Evolutionary conservation across 179 eudicot genomes (phyloP), one percentile per base, ranked within the genome.

Genomic region (Spinacia oleracea): DNA sequence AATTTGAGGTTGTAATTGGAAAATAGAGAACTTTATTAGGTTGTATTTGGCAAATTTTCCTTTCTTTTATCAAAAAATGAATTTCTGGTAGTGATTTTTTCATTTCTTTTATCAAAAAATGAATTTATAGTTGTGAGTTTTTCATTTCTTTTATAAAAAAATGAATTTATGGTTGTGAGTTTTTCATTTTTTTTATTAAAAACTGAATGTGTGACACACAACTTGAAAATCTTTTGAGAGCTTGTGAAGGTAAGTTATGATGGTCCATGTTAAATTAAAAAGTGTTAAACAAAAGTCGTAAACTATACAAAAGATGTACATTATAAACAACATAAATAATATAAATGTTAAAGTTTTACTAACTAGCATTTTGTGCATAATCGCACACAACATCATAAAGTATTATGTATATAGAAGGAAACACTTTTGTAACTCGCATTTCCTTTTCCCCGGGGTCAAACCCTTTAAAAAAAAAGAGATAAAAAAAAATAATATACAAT

Each of bases 291-390:
- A 65, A 35, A 15, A 34, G 9, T 65, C 34, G 21, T 65, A 65
- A 65, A 32, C 70, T 0, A 32, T 18, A 32, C 34, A 32, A 65
- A 65, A 65, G 45, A 65, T 65, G 70, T 32, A 65, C 45, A 65
- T 65, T 65, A 65, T 43, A 65, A 65, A 16, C 21, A 23, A 59
- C 64, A n/a, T n/a, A n/a, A n/a, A n/a, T n/a, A n/a, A n/a, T n/a
- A 46, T 35, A 46, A 29, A 65, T 65, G 23, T 32, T 65, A 32
- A 65, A 65, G 32, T 34, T 45, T 65, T 65, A 65, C 70, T 1
- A 4, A 12, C 1, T 34, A 65, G 45, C 0, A 23, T 60, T 60
- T 60, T 59, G 3, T 59, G 34, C 70, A 65, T 65, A 65, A 65
- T 18, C 70, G 4, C 70, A 65, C n/a, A 65, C 11, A 2, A 25